Evolutionary conservation across 768 basidiomycete species (phyloP).

Genomic region (Suillus weaverae): DNA sequence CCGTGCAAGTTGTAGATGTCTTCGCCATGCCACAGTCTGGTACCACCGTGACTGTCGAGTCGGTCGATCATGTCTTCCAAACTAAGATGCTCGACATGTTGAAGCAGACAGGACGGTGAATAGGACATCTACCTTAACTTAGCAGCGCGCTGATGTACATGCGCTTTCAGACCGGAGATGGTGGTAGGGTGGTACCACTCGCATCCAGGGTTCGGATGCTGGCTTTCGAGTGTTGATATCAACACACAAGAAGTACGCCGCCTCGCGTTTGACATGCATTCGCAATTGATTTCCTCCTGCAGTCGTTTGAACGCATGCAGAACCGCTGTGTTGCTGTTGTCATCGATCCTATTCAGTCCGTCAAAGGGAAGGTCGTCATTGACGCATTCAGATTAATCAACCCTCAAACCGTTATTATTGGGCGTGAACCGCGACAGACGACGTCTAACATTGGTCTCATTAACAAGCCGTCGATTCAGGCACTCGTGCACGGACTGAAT

Average conservation of each 20-base stretch:
- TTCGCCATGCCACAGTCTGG: constrained; percentile 99
- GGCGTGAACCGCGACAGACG: constrained; percentile 94
- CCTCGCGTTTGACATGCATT: constrained; percentile 12
- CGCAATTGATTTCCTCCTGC: constrained; percentile 13
- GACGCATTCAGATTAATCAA: constrained; percentile 98
- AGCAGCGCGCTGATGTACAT: constrained; percentile 8
- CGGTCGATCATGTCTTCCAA: constrained; percentile 98
- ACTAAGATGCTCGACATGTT: constrained; percentile 98
- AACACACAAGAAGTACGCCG: constrained; percentile 90
- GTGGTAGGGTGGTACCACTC: constrained; percentile 99
- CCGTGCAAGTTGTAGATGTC: constrained; percentile 91
- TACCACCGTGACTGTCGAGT: constrained; percentile 96
- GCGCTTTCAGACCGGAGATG: constrained; percentile 77
- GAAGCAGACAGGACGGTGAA: constrained; percentile 96
- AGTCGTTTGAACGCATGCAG: constrained; percentile 97
- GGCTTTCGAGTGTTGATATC: constrained; percentile 98
- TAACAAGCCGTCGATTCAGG: constrained; percentile 99
- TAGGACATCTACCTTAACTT: constrained; percentile 13
- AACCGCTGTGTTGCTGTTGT: constrained; percentile 95
- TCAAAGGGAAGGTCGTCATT: constrained; percentile 98
- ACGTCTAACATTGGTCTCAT: constrained; percentile 99
- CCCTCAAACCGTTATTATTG: constrained; percentile 84
- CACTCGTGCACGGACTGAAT: constrained; percentile 95
- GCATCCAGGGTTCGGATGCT: constrained; percentile 99
- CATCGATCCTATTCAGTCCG: constrained; percentile 97